A percentile compares a stretch with the other conserved stretches of the same genome.
Evolutionary conservation across 2,329 filamentous ascomycete species (phyloP).

Genomic region (Fusarium hostae): DNA sequence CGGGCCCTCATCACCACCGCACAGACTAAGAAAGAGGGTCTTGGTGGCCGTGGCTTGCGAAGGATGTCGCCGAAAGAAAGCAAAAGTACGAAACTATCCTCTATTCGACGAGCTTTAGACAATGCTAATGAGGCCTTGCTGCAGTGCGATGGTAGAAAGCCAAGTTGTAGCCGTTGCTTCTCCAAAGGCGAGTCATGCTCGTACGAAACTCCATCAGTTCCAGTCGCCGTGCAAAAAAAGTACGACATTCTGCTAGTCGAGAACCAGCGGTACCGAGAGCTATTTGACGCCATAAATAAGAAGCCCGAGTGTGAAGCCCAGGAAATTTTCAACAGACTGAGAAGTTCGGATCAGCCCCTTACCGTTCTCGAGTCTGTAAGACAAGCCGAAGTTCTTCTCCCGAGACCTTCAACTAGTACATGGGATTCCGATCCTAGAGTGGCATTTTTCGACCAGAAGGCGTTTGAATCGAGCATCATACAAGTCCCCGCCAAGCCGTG

Average conservation of each 20-base stretch:
- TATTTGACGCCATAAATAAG: slow-evolving; percentile 11
- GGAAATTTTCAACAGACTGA: slow-evolving; percentile 10
- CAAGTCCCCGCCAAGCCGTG: not conserved
- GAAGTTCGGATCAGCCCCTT: slow-evolving; percentile 2
- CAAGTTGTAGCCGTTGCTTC: slow-evolving; percentile 11
- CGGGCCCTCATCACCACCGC: not conserved
- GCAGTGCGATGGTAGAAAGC: slow-evolving; percentile 18
- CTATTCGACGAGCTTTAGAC: not conserved
- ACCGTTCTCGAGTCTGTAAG: slow-evolving; percentile 4
- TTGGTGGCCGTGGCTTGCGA: slow-evolving; percentile 21
- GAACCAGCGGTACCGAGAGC: slow-evolving; percentile 22
- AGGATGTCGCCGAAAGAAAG: slow-evolving; percentile 16
- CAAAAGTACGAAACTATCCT: not conserved
- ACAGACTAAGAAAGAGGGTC: not conserved
- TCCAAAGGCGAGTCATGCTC: slow-evolving; percentile 8
- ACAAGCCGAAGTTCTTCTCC: slow-evolving; percentile 7
- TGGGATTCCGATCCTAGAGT: not conserved
- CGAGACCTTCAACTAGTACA: not conserved
- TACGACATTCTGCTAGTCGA: slow-evolving; percentile 12
- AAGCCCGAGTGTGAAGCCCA: slow-evolving; percentile 12
- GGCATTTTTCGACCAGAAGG: not conserved
- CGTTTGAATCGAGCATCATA: not conserved
- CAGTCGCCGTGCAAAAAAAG: slow-evolving; percentile 10
- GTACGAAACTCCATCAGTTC: slow-evolving; percentile 2
- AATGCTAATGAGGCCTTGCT: not conserved